Evolutionary conservation across 2,329 filamentous ascomycete species (phyloP).

Genomic region (Fusarium liriodendri): DNA sequence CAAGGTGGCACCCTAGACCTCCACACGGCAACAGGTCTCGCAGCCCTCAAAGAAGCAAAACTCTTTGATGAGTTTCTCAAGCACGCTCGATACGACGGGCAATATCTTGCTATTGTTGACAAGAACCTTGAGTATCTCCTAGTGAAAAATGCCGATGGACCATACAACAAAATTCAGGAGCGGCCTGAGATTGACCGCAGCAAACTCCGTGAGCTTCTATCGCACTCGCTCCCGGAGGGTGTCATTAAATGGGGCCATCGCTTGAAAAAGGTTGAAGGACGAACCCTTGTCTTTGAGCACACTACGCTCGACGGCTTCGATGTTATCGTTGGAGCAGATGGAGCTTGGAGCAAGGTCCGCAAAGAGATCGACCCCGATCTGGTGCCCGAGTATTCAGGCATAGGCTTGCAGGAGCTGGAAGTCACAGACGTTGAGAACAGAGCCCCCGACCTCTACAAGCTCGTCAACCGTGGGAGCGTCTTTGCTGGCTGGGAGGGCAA

Average conservation of each 20-base stretch:
- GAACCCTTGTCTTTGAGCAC: conserved; percentile 53
- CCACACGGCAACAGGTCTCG: conserved; percentile 62
- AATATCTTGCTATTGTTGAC: conserved; percentile 60
- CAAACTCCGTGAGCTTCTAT: conserved; percentile 56
- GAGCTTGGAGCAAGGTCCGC: conserved; percentile 52
- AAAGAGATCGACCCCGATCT: conserved; percentile 48
- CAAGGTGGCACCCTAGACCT: conserved; percentile 68
- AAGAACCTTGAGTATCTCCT: conserved; percentile 51
- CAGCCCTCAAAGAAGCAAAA: conserved; percentile 61
- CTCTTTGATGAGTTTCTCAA: conserved; percentile 63
- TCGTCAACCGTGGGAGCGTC: conserved; percentile 60
- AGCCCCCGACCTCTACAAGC: conserved; percentile 56
- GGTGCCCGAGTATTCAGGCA: conserved; percentile 58
- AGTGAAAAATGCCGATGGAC: conserved; percentile 39
- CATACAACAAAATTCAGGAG: conserved; percentile 44
- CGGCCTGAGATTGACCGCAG: conserved; percentile 66
- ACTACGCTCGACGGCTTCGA: conserved; percentile 52
- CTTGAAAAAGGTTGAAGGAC: conserved; percentile 52
- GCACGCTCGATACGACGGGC: conserved; percentile 63
- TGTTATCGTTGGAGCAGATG: conserved; percentile 51
- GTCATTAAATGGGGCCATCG: conserved; percentile 60
- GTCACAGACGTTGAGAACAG: conserved; percentile 54
- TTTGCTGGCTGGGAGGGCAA: conserved; percentile 58
- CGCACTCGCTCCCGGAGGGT: conserved; percentile 56
- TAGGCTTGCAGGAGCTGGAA: conserved; percentile 56